phyloP scores from a whole-genome alignment of 225 moss, liverwort and hornwort species.

The Antitrichia curtipendula region DNA sequence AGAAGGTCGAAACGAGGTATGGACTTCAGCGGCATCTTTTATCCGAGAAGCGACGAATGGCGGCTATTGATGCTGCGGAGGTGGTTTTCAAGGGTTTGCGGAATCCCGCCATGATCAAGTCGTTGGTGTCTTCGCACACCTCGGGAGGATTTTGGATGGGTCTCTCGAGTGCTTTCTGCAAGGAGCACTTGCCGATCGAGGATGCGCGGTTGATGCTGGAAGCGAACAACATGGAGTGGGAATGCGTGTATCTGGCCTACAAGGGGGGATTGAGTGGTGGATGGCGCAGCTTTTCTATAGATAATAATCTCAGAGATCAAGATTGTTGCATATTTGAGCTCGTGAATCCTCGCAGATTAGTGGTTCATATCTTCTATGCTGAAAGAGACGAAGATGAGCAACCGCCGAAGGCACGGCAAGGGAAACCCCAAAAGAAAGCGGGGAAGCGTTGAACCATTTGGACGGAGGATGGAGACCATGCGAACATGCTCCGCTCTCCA shows the following conservation, averaged over 20 bases:
- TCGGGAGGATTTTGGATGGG: slow-evolving; percentile 49
- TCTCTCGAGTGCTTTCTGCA: slow-evolving; percentile 19
- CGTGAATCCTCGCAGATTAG: slow-evolving; percentile 23
- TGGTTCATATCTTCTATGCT: slow-evolving; percentile 25
- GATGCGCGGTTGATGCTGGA: slow-evolving; percentile 38
- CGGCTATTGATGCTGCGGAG: slow-evolving; percentile 33
- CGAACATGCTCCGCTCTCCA: neutral
- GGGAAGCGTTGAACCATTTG: neutral
- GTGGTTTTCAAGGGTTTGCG: slow-evolving; percentile 8
- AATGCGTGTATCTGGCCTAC: slow-evolving; percentile 30
- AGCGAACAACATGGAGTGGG: slow-evolving; percentile 31
- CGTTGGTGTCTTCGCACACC: slow-evolving; percentile 33
- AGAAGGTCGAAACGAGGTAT: slow-evolving; percentile 19
- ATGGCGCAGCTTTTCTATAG: slow-evolving; percentile 44
- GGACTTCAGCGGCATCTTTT: slow-evolving; percentile 18
- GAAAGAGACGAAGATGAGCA: neutral
- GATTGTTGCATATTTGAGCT: slow-evolving; percentile 48
- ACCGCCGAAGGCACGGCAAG: neutral
- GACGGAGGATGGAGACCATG: neutral
- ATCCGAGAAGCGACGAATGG: slow-evolving; percentile 31
- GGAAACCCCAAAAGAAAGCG: slow-evolving; percentile 1
- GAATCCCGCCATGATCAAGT: slow-evolving; percentile 30
- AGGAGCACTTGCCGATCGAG: slow-evolving; percentile 6
- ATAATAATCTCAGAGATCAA: slow-evolving; percentile 23
- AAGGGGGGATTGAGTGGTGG: slow-evolving; percentile 48